These are phyloP conservation scores for Reutealis trisperma DNA, from an alignment of 345 rosid species.

Conservation along the genomic window DNA sequence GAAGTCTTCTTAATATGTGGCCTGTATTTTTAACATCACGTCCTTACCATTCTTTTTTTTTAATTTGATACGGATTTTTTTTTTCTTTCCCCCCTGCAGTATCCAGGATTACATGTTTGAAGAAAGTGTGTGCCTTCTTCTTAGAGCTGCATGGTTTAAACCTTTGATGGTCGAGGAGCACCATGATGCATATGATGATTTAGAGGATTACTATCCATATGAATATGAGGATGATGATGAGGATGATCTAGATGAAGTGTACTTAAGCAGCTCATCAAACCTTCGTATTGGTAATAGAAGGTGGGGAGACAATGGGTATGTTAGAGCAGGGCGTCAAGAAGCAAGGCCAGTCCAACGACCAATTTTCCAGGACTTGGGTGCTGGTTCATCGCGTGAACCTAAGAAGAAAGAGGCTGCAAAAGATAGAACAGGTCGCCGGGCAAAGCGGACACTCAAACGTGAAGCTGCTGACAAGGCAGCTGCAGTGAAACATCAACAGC, in stretches of 20 bases:
- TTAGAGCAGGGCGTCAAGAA: conserved; percentile 82
- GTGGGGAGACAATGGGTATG: conserved; percentile 96
- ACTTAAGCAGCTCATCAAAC: conserved; percentile 47
- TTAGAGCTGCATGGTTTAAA: conserved; percentile 81
- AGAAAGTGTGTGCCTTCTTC: conserved; percentile 91
- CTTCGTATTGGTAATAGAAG: conserved; percentile 78
- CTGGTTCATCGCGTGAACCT: conserved; percentile 59
- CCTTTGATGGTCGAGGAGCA: conserved; percentile 56
- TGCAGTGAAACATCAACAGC: conserved; percentile 51
- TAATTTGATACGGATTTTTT: not conserved
- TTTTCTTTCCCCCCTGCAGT: conserved; percentile 36
- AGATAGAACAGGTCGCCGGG: conserved; percentile 67
- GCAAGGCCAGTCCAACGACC: conserved; percentile 61
- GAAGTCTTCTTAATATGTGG: too few species aligned
- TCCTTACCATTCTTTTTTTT: not conserved
- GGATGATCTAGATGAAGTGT: conserved; percentile 67
- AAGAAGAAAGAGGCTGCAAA: conserved; percentile 53
- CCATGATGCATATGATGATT: conserved; percentile 37
- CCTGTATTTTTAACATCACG: not conserved
- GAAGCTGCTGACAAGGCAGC: conserved; percentile 92
- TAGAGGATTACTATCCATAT: conserved; percentile 42
- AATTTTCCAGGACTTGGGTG: conserved; percentile 43
- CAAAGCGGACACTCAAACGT: conserved; percentile 85
- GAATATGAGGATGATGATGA: conserved; percentile 43
- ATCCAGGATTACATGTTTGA: conserved; percentile 87